Base-by-base conservation (phyloP, 176 grass and related monocot species). In the Oryza brachyantha region DNA sequence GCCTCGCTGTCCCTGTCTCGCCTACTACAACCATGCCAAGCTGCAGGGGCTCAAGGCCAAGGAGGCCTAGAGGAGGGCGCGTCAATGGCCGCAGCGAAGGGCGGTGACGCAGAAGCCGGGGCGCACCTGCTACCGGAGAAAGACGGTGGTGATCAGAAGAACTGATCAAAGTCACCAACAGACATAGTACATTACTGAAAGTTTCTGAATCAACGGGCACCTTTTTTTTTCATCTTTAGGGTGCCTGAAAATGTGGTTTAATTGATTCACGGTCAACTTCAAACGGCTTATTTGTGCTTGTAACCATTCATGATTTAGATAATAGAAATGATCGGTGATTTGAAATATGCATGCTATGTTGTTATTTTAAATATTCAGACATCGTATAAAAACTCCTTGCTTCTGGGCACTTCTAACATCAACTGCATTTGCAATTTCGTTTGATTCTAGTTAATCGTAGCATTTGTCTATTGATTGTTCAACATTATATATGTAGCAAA, bases 11-110 rank as follows among this genome's bases (percentile, higher is more conserved):
- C n/a, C n/a, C n/a, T n/a, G n/a, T n/a, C n/a, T 96, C 68, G 93
- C 90, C 0, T 96, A 92, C 74, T 96, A 96, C 82, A 96, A 96
- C 46, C 93, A 96, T 14, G 87, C 62, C 72, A 96, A 96, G 75
- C 77, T 96, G 61, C 87, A 96, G 71, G 87, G 61, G 13, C 93
- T 96, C 66, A 96, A 88, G 85, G 71, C 82, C 28, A 96, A 88
- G 74, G 90, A 96, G 82, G 73, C 87, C 1, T 52, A 97, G 78
- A 93, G 84, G 88, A 93, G 89, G 89, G 67, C 1, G 75, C 79
- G 16, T 68, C 79, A 0, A 11, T 38, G 2, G 40, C 21, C 8
- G 31, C 7, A 12, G 0, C 48, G 14, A 59, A 32, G 48, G 21
- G 72, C 28, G 68, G 70, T 1, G 81, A 93, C 10, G 31, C 85